Conservation (phyloP, 164 flowering plant species). For the Vitis rotundifolia region DNA sequence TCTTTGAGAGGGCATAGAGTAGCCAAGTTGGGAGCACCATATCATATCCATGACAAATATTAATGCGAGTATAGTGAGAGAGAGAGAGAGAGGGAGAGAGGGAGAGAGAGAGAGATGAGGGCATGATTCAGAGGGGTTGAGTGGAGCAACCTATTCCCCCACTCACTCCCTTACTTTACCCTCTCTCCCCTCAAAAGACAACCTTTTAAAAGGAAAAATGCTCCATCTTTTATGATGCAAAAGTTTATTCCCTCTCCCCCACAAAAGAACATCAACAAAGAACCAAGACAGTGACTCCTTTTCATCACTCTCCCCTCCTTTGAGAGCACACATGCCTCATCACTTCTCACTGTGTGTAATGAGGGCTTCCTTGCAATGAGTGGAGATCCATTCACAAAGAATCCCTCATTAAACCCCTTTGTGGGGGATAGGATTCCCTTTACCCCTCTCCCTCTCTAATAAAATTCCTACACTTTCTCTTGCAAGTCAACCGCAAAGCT, state of each 20-base stretch:
- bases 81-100: neutral
- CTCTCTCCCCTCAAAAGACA: constrained; percentile 16
- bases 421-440: constrained; percentile 43
- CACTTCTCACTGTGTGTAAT: constrained; percentile 5
- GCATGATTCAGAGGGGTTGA: neutral
- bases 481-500: constrained; percentile 50
- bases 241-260: constrained; percentile 48
- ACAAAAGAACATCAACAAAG: constrained; percentile 42
- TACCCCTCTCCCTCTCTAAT: constrained; percentile 14
- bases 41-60: neutral
- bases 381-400: constrained; percentile 23
- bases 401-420: constrained; percentile 15
- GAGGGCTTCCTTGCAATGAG: constrained; percentile 16
- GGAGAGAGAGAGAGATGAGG: neutral
- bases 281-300: constrained; percentile 39
- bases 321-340: constrained; percentile 26
- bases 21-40: neutral
- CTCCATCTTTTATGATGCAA: constrained; percentile 28
- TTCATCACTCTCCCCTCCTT: constrained; percentile 32
- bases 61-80: too few species aligned
- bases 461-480: constrained; percentile 46
- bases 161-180: constrained; percentile 15
- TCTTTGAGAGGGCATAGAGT: too few species aligned
- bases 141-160: constrained; percentile 34
- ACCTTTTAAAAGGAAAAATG: constrained; percentile 35